Base-by-base conservation (phyloP, 441 rosid species). In the Gossypium aridum region DNA sequence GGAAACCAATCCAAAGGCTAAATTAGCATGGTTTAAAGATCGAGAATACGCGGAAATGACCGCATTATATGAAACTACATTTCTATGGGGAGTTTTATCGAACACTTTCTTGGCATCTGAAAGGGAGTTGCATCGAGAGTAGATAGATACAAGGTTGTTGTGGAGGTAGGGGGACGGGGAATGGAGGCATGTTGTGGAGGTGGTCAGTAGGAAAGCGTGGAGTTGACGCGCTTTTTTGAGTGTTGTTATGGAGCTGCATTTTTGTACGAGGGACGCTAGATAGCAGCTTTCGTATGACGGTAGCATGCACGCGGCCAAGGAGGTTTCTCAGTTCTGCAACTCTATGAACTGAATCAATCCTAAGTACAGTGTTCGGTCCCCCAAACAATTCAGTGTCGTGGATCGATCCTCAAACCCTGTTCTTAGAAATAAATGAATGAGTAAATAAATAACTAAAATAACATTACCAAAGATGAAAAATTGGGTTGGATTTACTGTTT, bases 141-240 rank as follows among this genome's bases (percentile, higher is more conserved):
- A 92, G 93, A 89, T 83, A 0, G 97, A 89, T 25, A 90, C 45
- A 67, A 92, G 83, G 20, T 88, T 92, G 87, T 95, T 93, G 85
- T 73, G 74, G 54, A 73, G 64, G 72, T 80, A 95, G 0, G 98
- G 92, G 22, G 87, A 80, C 5, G 59, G 78, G 17, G 74, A 81
- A 71, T 57, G 39, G 61, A 63, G 43, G 70, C 56, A 13, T 34
- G 64, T 43, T 51, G 71, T 60, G 17, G 78, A 77, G 70, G 77
- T 73, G 76, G 88, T 84, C 65, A 91, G 83, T 78, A 89, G 57
- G 59, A 84, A 78, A 64, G 94, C 95, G 83, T 95, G 97, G 68
- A 95, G 80, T 73, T 79, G 93, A 70, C 94, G 90, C 71, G 88
- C 96, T 53, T 72, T 81, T 60, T 63, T 83, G 39, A 93, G 78